phyloP scores from a whole-genome alignment of 148 eudicot species.

The Rhododendron molle region DNA sequence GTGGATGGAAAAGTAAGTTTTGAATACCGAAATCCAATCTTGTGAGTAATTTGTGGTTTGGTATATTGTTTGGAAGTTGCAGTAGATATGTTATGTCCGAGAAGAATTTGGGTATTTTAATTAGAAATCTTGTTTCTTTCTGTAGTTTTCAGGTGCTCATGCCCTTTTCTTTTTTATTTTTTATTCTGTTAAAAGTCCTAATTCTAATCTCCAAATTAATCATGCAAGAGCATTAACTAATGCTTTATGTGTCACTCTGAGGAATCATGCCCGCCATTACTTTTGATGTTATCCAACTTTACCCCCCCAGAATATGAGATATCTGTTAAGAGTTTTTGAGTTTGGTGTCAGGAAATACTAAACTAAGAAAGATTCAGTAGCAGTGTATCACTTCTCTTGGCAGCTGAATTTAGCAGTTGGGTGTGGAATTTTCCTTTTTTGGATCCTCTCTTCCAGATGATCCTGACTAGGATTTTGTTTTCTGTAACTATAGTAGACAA shows the following conservation, averaged over 20 bases:
- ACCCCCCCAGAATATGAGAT: not conserved
- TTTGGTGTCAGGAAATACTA: not conserved
- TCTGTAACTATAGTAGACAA: not conserved
- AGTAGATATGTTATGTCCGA: not conserved
- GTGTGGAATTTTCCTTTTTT: not conserved
- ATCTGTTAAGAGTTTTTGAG: not conserved
- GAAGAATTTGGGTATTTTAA: not conserved
- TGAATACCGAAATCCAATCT: not conserved
- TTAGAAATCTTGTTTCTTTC: not conserved
- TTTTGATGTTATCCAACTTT: not conserved
- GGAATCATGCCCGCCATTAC: not conserved
- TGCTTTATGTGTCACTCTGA: not conserved
- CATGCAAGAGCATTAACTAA: not conserved
- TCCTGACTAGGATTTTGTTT: not conserved
- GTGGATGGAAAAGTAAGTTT: conserved; percentile 96
- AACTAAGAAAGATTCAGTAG: not conserved
- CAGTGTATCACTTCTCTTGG: not conserved
- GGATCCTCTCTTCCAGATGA: not conserved
- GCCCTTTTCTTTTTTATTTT: not conserved
- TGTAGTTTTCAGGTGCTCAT: not conserved
- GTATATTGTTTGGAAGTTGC: not conserved
- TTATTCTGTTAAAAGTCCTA: not conserved
- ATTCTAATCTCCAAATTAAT: not conserved
- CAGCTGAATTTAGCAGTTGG: not conserved
- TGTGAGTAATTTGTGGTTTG: conserved; percentile 1